Evolutionary conservation across 441 rosid species (phyloP), one percentile per base, ranked within the genome.

Genomic region (Populus hybrid): DNA sequence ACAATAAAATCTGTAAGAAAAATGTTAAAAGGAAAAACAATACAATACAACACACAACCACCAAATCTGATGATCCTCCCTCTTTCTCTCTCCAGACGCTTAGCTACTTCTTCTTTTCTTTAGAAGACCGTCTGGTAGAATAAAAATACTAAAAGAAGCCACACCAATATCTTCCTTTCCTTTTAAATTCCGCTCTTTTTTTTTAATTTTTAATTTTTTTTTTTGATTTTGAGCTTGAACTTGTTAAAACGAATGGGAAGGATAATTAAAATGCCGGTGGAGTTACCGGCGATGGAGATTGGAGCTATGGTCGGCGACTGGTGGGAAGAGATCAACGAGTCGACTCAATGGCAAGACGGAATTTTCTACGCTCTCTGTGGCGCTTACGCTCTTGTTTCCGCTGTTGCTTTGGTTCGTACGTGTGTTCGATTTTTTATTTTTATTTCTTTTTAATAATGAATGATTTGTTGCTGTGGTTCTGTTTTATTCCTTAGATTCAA

Each of bases 381-480:
- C 66, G 89, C 95, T 83, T 94, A 90, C 80, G 92, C 94, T 24
- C 93, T 94, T 28, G 98, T 94, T 72, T 89, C 98, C 33, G 71
- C 85, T 64, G 85, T 94, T 69, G 97, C 98, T 87, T 84, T 94
- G 84, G 98, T 94, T 69, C 36, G 35, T 71, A 8, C 71, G 33
- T 77, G 2, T 36, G 6, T 12, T 14, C 73, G 42, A 42, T 64
- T 23, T 74, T 40, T 26, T 45, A 42, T 40, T 21, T 33, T 0
- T 10, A 0, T 11, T 1, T 11, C 23, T 11, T 68, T 23, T 66
- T 59, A 7, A 61, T 38, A 24, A 23, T 78, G 26, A 6, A 28
- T 53, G 18, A 36, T 28, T 68, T 9, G 7, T 65, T 12, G 7
- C 20, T 20, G 23, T 35, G 3, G 8, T 33, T 75, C 29, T 80